Base-by-base conservation (phyloP, 2,329 filamentous ascomycete genomes). In the Cyphellophora attinorum region DNA sequence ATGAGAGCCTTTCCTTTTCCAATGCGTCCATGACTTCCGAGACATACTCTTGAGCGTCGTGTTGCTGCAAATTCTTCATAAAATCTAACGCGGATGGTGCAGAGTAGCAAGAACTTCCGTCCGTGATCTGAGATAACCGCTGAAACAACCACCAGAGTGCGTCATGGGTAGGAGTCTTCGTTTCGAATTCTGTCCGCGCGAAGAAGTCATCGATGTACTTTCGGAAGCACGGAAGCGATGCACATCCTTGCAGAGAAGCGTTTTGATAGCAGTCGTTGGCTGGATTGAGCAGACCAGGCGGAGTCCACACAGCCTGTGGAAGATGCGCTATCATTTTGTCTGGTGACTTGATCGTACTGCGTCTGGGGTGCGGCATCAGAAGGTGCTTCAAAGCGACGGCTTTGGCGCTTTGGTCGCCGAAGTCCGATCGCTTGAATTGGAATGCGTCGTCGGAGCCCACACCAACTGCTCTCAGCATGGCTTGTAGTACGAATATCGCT, bases 231-330 rank as follows among this genome's bases (percentile, higher is more conserved):
- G 72, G 70, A 18, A 96, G 66, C 3, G 88, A 81, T 1, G 88
- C 79, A 27, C 96, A 65, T 5, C 80, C 79, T 56, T 94, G 86
- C 8, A 98, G 75, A 13, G 95, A 80, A 54, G 88, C 95, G 58
- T 98, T 98, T 59, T 96, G 91, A 57, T 93, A 98, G 64, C 91
- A 96, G 2, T 86, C 94, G 55, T 95, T 94, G 62, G 93, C 85
- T 63, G 79, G 80, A 56, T 98, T 98, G 6, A 85, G 85, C 34
- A 96, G 63, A 0, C 91, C 91, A 4, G 65, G 58, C 3, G 64
- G 64, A n/a, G n/a, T n/a, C n/a, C n/a, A n/a, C n/a, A n/a, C n/a
- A n/a, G n/a, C n/a, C n/a, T n/a, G n/a, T n/a, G n/a, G n/a, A n/a
- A n/a, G n/a, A n/a, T n/a, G n/a, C 18, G 34, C 32, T 21, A 52